Base-by-base conservation (phyloP, 352 stramenopile genomes). In the Phytophthora multivora region DNA sequence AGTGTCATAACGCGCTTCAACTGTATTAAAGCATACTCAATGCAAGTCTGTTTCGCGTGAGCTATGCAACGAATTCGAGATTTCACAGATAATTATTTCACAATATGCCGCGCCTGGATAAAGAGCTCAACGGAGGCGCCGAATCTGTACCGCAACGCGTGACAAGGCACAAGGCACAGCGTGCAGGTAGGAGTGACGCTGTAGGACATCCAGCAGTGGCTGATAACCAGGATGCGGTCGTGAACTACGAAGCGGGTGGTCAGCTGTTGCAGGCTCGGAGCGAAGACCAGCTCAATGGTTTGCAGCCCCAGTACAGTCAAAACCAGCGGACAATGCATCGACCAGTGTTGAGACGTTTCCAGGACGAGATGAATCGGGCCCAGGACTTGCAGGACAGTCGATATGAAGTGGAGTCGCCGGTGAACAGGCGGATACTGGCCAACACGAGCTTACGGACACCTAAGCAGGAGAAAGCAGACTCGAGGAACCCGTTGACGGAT, bases 11-110 rank as follows among this genome's bases (percentile, higher is more conserved):
- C 16, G 11, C 11, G 30, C 30, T 40, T 47, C 28, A 41, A 53
- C 16, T 46, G 46, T 40, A 38, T 31, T 15, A 53, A 51, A 63
- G 18, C 23, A 40, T 58, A 48, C 10, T 56, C 11, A 40, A 55
- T 11, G 19, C 48, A 57, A 58, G 50, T 57, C 50, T 57, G 16
- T 2, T 15, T 10, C 9, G 52, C 40, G 40, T 60, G 30, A 59
- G 21, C 52, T 60, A 45, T 51, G 41, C 30, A 42, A 31, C 38
- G 18, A 36, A 33, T n/a, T 39, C 16, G 28, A 5, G 26, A 33
- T 33, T 33, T 33, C 28, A 12, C 28, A 31, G 26, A n/a, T n/a
- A n/a, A n/a, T n/a, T n/a, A n/a, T n/a, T n/a, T n/a, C 15, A 3
- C 5, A 51, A 53, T 25, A 62, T 63, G 59, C 13, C 59, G 23